These are phyloP conservation scores for Marasmius fiardii DNA, from an alignment of 1,284 basidiomycete species.

Conservation along the genomic window DNA sequence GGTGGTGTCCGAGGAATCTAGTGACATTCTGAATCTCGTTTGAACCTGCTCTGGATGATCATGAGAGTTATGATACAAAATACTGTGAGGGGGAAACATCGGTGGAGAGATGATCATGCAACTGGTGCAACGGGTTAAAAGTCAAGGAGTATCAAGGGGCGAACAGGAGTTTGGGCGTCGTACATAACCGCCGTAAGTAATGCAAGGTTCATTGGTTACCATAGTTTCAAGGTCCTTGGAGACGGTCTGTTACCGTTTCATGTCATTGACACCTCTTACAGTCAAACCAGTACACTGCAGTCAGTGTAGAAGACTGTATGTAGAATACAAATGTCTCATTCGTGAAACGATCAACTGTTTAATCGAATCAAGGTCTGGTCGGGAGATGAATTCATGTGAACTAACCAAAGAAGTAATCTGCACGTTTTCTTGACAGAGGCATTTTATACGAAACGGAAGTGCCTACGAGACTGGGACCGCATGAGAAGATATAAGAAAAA, in stretches of 20 bases:
- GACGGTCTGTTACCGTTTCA: too few relatives aligned
- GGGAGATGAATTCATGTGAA: neutral
- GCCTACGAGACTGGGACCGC: conserved; percentile 5
- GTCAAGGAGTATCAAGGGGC: too few relatives aligned
- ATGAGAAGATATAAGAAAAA: conserved; percentile 5
- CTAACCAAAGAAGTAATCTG: conserved; percentile 31
- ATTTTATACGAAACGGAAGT: neutral
- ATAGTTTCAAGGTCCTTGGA: too few relatives aligned
- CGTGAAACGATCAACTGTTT: neutral
- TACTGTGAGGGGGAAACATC: too few relatives aligned
- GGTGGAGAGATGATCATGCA: too few relatives aligned
- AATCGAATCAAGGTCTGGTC: neutral
- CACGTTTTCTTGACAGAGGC: conserved; percentile 36
- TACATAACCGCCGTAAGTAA: too few relatives aligned
- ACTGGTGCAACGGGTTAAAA: neutral
- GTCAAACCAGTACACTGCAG: too few relatives aligned
- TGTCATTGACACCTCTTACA: too few relatives aligned
- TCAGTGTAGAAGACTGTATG: too few relatives aligned
- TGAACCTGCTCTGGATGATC: neutral
- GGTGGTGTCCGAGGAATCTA: neutral
- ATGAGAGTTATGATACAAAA: neutral
- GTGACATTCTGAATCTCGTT: neutral
- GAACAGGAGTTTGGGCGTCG: too few relatives aligned
- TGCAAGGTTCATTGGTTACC: too few relatives aligned
- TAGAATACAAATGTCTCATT: neutral